phyloP scores from a whole-genome alignment of 2,329 filamentous ascomycete species.

The Aspergillus sp. region DNA sequence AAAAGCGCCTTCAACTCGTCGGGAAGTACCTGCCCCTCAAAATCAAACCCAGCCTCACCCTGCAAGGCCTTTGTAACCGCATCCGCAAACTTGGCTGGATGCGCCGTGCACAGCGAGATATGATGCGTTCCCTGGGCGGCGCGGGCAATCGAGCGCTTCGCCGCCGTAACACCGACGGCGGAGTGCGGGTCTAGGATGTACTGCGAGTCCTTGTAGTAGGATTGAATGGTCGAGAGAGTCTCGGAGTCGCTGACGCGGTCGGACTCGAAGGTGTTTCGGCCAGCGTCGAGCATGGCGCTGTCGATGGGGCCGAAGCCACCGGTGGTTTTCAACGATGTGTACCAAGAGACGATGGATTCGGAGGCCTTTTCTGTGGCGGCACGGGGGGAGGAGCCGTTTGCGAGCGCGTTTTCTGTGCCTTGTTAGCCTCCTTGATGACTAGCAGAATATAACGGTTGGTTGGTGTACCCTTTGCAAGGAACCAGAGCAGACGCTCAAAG shows the following conservation, averaged over 20 bases:
- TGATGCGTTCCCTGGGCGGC: slow-evolving; percentile 59
- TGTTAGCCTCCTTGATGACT: not conserved
- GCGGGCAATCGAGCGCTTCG: slow-evolving; percentile 68
- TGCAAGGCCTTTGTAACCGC: slow-evolving; percentile 82
- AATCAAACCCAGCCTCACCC: slow-evolving; percentile 73
- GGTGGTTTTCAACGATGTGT: not conserved
- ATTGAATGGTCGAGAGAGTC: slow-evolving; percentile 69
- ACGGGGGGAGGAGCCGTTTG: slow-evolving; percentile 68
- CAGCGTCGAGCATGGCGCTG: slow-evolving; percentile 52
- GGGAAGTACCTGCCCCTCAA: slow-evolving; percentile 73
- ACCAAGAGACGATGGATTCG: slow-evolving; percentile 17
- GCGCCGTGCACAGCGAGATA: slow-evolving; percentile 88
- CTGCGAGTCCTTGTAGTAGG: slow-evolving; percentile 55
- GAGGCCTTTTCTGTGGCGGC: slow-evolving; percentile 17
- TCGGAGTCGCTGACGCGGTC: slow-evolving; percentile 69
- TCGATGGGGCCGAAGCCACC: slow-evolving; percentile 8
- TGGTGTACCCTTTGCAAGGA: slow-evolving; percentile 57
- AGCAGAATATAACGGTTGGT: slow-evolving; percentile 34
- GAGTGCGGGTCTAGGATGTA: slow-evolving; percentile 95
- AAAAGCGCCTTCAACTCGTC: slow-evolving; percentile 80
- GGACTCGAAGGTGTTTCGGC: slow-evolving; percentile 77
- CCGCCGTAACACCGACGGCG: slow-evolving; percentile 81
- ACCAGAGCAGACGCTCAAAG: slow-evolving; percentile 96
- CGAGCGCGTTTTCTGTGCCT: slow-evolving; percentile 40
- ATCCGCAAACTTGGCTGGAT: slow-evolving; percentile 90